Evolutionary conservation across 768 basidiomycete species (phyloP), one percentile per base, ranked within the genome.

Genomic region (Auriscalpium microsporum): DNA sequence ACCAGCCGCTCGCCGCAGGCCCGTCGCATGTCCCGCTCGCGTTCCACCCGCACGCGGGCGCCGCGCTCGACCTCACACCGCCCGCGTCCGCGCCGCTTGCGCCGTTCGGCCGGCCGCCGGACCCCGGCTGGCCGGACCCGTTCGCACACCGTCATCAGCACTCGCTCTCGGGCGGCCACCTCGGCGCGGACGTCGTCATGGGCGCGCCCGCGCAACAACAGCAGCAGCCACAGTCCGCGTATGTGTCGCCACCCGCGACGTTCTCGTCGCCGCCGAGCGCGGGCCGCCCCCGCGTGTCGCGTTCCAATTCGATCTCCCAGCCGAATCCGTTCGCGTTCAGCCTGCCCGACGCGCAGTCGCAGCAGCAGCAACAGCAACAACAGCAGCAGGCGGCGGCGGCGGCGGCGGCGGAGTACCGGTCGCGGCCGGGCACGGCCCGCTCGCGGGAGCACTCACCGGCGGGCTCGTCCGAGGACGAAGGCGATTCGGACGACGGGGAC

Each of bases 381-480:
- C 21, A 21, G 21, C 21, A 21, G 21, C 21, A 21, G 21, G 21
- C 21, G 21, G 21, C 21, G 23, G 23, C 23, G 23, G 23, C 23
- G 23, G 23, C 23, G 23, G 23, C 23, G 28, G 28, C 28, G 28
- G 28, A 59, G 33, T 55, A 51, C 63, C 50, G 60, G 58, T 64
- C 66, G 47, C 62, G 63, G n/a, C 66, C 67, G 3, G 58, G 61
- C 23, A 68, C 68, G 17, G 58, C 52, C 5, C 55, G 54, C 46
- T 58, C 55, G 48, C 69, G 34, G 52, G 65, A 40, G 40, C 64
- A 52, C 53, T 59, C 48, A 47, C 56, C 58, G 10, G 54, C 58
- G 19, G 62, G 62, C 21, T 69, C 71, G 23, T 70, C 68, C 34
- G 72, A 71, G 46, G 63, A 67, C 8, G 69, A 71, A 40, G 63